Conservation (phyloP, 768 basidiomycete species). For the Lyophyllum decastes region DNA sequence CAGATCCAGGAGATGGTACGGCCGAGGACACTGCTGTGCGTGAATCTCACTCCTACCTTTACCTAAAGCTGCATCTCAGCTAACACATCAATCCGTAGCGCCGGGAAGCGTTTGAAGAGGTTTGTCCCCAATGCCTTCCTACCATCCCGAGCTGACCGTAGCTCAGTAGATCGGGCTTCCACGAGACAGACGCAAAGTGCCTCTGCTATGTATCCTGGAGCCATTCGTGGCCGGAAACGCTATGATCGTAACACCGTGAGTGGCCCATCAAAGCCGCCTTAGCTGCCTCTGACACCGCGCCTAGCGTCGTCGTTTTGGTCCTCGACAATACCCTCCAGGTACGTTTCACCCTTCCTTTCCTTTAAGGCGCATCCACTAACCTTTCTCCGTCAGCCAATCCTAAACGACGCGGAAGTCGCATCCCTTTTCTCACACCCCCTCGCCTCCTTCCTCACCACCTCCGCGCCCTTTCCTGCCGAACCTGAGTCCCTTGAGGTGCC, state of each 20-base stretch:
- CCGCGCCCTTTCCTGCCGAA: constrained; percentile 57
- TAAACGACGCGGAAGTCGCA: constrained; percentile 78
- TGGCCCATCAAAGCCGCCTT: not conserved
- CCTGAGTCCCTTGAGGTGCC: constrained; percentile 53
- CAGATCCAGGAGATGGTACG: constrained; percentile 65
- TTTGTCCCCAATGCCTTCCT: constrained; percentile 27
- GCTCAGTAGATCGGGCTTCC: constrained; percentile 77
- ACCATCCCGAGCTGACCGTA: constrained; percentile 24
- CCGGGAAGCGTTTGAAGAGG: constrained; percentile 91
- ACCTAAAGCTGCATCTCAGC: not conserved
- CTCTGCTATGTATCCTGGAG: constrained; percentile 75
- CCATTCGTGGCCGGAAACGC: constrained; percentile 75
- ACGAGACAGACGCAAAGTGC: constrained; percentile 65
- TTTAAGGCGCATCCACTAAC: no score
- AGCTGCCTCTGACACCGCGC: not conserved
- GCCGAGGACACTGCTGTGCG: constrained; percentile 83
- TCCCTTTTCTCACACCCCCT: constrained; percentile 76
- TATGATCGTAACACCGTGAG: constrained; percentile 84
- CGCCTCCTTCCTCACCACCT: constrained; percentile 63
- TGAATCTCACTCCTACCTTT: constrained; percentile 3
- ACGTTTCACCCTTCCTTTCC: constrained; percentile 14
- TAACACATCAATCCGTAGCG: constrained; percentile 49
- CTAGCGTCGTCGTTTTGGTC: constrained; percentile 83
- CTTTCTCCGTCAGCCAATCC: constrained; percentile 56
- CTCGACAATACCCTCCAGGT: constrained; percentile 77